A percentile compares a stretch with the other conserved stretches of the same genome.
Conservation (phyloP, 257 asterid species). For the Fraxinus excelsior region DNA sequence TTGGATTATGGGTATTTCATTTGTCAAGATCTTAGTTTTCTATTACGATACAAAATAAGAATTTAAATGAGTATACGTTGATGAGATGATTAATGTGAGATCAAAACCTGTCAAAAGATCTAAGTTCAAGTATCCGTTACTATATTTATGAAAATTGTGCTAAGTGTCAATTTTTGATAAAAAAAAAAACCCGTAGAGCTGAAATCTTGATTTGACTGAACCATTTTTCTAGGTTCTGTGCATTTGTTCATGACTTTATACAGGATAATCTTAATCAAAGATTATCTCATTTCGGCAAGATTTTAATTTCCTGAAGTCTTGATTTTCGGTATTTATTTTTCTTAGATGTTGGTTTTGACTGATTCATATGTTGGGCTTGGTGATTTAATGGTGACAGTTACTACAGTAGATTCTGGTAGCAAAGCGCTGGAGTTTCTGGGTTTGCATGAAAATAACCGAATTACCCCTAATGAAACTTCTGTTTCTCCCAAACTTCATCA, state of each 20-base stretch:
- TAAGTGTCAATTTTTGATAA: too few relatives aligned
- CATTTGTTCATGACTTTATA: not conserved
- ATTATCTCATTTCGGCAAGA: not conserved
- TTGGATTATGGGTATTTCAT: not conserved
- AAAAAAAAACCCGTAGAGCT: too few relatives aligned
- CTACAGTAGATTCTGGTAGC: conserved; percentile 67
- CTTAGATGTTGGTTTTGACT: not conserved
- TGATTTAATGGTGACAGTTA: conserved; percentile 41
- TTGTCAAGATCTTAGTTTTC: not conserved
- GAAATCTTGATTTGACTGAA: not conserved
- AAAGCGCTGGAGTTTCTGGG: conserved; percentile 67
- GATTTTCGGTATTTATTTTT: not conserved
- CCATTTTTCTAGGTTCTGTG: not conserved
- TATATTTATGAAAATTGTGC: too few relatives aligned
- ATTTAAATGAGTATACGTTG: not conserved
- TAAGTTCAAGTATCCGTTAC: not conserved
- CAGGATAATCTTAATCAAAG: not conserved
- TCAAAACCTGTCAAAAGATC: not conserved
- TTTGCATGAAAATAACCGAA: conserved; percentile 36
- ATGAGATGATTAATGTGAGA: not conserved
- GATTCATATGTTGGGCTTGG: conserved; percentile 12
- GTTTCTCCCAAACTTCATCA: conserved; percentile 43
- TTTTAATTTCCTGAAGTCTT: not conserved
- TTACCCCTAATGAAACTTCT: conserved; percentile 32
- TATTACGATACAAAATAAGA: not conserved